Conservation (phyloP, 495 filamentous ascomycete species). For the Polyplosphaeria fusca region DNA sequence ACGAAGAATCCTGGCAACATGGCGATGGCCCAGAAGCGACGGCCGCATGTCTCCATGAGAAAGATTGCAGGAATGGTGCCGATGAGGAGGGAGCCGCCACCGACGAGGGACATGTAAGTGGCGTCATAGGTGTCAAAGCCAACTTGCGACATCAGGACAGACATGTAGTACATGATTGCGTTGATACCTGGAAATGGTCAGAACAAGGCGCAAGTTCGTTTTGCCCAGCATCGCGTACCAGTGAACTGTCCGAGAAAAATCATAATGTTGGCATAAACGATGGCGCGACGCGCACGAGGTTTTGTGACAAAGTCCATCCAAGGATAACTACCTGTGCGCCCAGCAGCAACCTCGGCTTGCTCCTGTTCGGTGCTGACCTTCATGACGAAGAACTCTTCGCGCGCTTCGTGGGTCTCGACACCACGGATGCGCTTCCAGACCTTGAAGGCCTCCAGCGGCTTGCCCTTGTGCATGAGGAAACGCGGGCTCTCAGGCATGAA, state of each 20-base stretch:
- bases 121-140: constrained; percentile 52
- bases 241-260: constrained; percentile 61
- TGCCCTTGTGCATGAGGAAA: constrained; percentile 55
- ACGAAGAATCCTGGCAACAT: constrained; percentile 63
- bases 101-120: constrained; percentile 62
- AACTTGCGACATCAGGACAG: constrained; percentile 54
- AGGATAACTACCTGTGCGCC: constrained; percentile 40
- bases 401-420: constrained; percentile 47
- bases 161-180: constrained; percentile 61
- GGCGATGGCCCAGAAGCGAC: constrained; percentile 59
- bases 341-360: constrained; percentile 39
- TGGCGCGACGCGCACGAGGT: constrained; percentile 55
- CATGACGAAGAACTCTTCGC: constrained; percentile 62
- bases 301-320: constrained; percentile 64
- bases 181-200: neutral
- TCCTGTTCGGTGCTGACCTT: constrained; percentile 54
- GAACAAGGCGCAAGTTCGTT: constrained; percentile 27
- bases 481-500: constrained; percentile 59
- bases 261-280: constrained; percentile 62
- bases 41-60: constrained; percentile 59
- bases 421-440: constrained; percentile 64
- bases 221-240: constrained; percentile 47
- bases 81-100: constrained; percentile 55
- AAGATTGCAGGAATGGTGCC: constrained; percentile 58
- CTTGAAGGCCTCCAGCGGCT: constrained; percentile 49